Evolutionary conservation across 257 asterid species (phyloP).

Genomic region (Solanum neorickii): DNA sequence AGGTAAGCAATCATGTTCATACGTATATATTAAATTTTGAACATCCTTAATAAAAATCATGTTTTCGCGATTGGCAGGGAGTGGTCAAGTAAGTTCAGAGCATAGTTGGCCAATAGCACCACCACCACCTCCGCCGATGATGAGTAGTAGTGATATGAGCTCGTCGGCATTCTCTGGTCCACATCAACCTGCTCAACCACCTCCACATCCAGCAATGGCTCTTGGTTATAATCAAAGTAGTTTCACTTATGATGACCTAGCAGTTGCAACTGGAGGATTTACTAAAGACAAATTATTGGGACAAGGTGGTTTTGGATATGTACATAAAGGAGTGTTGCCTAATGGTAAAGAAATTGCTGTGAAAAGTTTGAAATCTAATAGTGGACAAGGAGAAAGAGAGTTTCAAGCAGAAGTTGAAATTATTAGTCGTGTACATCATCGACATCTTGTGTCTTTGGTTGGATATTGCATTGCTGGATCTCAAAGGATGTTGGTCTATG

Average conservation of each 20-base stretch:
- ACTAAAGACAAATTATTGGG: constrained; percentile 24
- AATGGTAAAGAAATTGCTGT: constrained; percentile 48
- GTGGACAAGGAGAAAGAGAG: constrained; percentile 62
- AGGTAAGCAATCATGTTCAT: neutral
- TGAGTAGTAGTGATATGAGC: constrained; percentile 50
- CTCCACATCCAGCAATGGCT: constrained; percentile 32
- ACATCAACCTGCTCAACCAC: constrained; percentile 26
- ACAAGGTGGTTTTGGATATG: constrained; percentile 59
- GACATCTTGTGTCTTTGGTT: constrained; percentile 50
- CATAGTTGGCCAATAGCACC: constrained; percentile 51
- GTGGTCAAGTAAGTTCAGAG: constrained; percentile 54
- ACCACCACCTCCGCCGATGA: constrained; percentile 69
- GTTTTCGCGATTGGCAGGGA: neutral
- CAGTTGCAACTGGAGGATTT: constrained; percentile 38
- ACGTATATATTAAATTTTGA: neutral
- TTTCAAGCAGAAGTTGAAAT: constrained; percentile 61
- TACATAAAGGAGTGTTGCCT: constrained; percentile 44
- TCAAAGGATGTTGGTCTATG: constrained; percentile 50
- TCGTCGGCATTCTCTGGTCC: constrained; percentile 56
- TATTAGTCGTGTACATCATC: constrained; percentile 55
- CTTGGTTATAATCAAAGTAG: constrained; percentile 41
- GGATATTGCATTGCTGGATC: constrained; percentile 51
- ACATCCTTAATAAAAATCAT: neutral
- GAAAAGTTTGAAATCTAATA: constrained; percentile 39
- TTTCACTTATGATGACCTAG: constrained; percentile 39